These are phyloP conservation scores for Lentinus brumalis DNA, from an alignment of 768 basidiomycete species.

Conservation along the genomic window DNA sequence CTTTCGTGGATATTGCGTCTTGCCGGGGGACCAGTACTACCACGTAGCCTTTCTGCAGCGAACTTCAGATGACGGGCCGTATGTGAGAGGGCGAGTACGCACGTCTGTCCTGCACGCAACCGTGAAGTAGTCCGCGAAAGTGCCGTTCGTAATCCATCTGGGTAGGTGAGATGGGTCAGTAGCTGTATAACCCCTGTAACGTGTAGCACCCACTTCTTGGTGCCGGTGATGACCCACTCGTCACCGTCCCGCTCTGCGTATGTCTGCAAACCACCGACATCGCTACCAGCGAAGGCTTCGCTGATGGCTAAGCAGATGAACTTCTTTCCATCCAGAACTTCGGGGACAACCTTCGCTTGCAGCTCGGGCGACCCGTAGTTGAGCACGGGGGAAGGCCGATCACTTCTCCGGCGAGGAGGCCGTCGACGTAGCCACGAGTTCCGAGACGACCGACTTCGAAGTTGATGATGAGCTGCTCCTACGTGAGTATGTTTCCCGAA, in stretches of 20 bases:
- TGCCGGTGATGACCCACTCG: conserved; percentile 87
- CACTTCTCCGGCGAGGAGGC: conserved; percentile 76
- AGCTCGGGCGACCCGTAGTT: conserved; percentile 85
- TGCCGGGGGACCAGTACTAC: conserved; percentile 76
- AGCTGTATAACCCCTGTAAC: background rate
- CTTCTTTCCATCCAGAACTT: conserved; percentile 76
- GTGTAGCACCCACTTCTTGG: conserved; percentile 70
- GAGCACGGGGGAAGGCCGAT: conserved; percentile 90
- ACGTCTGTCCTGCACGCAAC: conserved; percentile 76
- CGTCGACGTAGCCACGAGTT: conserved; percentile 87
- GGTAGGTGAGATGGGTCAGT: background rate
- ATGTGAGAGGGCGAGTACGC: conserved; percentile 6
- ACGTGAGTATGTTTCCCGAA: background rate
- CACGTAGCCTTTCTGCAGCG: conserved; percentile 61
- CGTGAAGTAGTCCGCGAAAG: conserved; percentile 83
- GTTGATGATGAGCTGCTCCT: conserved; percentile 66
- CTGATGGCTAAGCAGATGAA: conserved; percentile 89
- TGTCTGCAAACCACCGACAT: conserved; percentile 83
- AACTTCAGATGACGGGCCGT: background rate
- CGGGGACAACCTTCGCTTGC: conserved; percentile 68
- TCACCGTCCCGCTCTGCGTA: conserved; percentile 85
- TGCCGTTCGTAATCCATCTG: conserved; percentile 91
- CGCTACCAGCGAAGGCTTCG: conserved; percentile 92
- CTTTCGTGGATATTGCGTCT: conserved; percentile 77
- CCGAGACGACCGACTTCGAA: conserved; percentile 83